Percentiles rank a stretch among this genome's conserved stretches.
These are phyloP conservation scores for Phanerochaete carnosa DNA, from an alignment of 768 basidiomycete species.

Conservation along the genomic window DNA sequence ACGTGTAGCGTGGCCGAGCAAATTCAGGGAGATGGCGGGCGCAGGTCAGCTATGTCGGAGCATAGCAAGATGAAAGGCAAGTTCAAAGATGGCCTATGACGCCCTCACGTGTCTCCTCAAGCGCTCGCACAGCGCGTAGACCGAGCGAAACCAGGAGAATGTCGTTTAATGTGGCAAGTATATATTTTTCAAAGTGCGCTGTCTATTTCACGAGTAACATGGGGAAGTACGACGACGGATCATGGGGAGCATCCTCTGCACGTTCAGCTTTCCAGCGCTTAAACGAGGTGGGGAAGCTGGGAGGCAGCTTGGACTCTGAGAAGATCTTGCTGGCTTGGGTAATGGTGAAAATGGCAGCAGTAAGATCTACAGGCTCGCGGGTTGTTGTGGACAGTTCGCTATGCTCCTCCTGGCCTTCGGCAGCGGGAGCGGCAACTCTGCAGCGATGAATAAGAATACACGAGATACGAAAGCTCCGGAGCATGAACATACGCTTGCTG, in stretches of 20 bases:
- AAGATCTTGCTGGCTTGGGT: slow-evolving; percentile 55
- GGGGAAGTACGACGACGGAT: slow-evolving; percentile 78
- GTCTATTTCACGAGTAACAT: slow-evolving; percentile 54
- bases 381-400: slow-evolving; percentile 40
- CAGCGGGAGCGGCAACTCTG: slow-evolving; percentile 53
- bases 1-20: not conserved
- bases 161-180: not conserved
- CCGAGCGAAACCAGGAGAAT: not conserved
- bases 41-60: not conserved
- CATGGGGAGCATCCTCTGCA: slow-evolving; percentile 80
- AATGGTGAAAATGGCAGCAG: slow-evolving; percentile 68
- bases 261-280: slow-evolving; percentile 73
- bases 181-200: not conserved
- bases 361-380: slow-evolving; percentile 53
- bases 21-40: not conserved
- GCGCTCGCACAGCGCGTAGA: not conserved
- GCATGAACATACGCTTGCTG: slow-evolving; percentile 46
- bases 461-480: not conserved
- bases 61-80: not conserved
- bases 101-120: not conserved
- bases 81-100: not conserved
- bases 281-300: slow-evolving; percentile 62
- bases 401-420: slow-evolving; percentile 34
- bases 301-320: slow-evolving; percentile 66
- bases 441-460: slow-evolving; percentile 10